Evolutionary conservation across 2,329 filamentous ascomycete genomes (phyloP), one percentile per base, ranked within the genome.

Genomic region (Neonectria magnoliae): DNA sequence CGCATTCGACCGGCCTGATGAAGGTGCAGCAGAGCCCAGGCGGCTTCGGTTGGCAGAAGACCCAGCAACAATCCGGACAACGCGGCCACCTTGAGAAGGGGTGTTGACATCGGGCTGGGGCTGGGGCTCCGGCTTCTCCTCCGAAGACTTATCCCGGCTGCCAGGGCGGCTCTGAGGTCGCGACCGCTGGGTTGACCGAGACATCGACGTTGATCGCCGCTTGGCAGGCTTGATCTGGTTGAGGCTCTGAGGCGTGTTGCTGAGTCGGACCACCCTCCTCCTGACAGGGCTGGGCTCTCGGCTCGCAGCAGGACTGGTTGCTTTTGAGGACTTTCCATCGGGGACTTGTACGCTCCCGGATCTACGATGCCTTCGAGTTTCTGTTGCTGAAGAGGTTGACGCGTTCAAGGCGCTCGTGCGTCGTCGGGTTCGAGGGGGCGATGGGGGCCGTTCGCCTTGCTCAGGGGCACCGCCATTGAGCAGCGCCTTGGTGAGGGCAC

Each of bases 401-500:
- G 79, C 76, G 68, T 78, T 82, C 51, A 87, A 73, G 16, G 81
- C 82, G 68, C 84, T 87, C 2, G 76, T 75, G 52, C 85, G 84
- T 67, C 85, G 80, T 71, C 86, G 82, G 22, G 82, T 84, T 63
- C 80, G 75, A 22, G 82, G 79, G 2, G 84, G 83, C 6, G 85
- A 84, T 6, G 81, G 75, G 2, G 80, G 75, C 13, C 79, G 77
- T 27, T 78, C 68, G 3, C 71, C 69, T 68, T 76, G 74, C 78
- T 83, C 82, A 9, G 87, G 85, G 4, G 82, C 85, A 47, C 87
- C 87, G 64, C 90, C 88, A 62, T 88, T 88, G 25, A 98, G 85
- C 16, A 98, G 84, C 20, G 93, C 94, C 76, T 96, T 95, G 53
- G 95, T 97, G 70, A 96, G 88, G 73, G 94, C 94, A 77, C 94